Base-by-base conservation (phyloP, 768 basidiomycete species). In the Dictyophora rubrovolvata region DNA sequence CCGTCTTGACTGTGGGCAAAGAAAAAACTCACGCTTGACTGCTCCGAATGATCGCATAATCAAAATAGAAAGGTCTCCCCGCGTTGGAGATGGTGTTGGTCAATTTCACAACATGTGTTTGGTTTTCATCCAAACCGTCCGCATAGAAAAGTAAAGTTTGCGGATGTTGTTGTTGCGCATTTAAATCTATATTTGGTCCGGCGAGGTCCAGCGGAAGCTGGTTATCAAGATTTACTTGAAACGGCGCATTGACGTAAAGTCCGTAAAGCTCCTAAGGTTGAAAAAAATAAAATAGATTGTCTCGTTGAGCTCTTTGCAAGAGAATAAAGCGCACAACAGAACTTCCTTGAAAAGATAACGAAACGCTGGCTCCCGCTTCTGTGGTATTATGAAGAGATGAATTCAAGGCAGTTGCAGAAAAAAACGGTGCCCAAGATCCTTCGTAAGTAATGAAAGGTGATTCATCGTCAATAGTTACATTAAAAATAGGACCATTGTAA, bases 311-410 rank as follows among this genome's bases (percentile, higher is more conserved):
- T n/a, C n/a, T 67, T 69, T 53, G 18, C 5, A 22, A 53, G 62
- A 66, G 11, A 64, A 3, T 42, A 12, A 35, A 28, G 57, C n/a
- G 37, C 58, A 66, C 20, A 60, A 17, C 14, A 56, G 60, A 37
- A 50, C 64, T 51, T 46, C 49, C 49, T 60, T 49, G 53, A 51
- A 51, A 55, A 18, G 14, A 28, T 9, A 64, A 36, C 23, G 9
- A 23, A 23, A 48, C n/a, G 8, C 16, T 6, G 33, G n/a, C 33
- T 22, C 20, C 18, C 34, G 17, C 20, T 17, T 21, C 21, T 21
- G 54, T 55, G 4, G 54, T 60, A 22, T 20, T 47, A 52, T 20
- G 51, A 14, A 64, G n/a, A 14, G 56, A 42, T 20, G 59, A 51
- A 55, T 56, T 61, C 14, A 42, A 42, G 12, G 42, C 42, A 5